Evolutionary conservation across 2,329 filamentous ascomycete genomes (phyloP).

Genomic region (Sphaceloma murrayae): DNA sequence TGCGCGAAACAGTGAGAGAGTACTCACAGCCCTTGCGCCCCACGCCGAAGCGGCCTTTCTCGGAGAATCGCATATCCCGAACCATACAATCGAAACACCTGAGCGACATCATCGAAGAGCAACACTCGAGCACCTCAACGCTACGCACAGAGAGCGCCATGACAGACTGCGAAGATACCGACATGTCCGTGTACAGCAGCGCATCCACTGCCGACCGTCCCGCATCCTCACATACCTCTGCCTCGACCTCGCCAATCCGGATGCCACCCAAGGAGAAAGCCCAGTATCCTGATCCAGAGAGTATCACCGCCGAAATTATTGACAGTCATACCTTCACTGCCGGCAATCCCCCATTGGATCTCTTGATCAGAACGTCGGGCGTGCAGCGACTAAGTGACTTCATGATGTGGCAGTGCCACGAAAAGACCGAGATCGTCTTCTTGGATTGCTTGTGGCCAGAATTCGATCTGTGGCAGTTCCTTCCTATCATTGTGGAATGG

Average conservation of each 20-base stretch:
- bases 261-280: conserved; percentile 29
- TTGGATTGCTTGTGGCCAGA: conserved; percentile 90
- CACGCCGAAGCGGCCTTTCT: conserved; percentile 60
- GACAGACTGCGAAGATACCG: conserved; percentile 18
- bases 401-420: conserved; percentile 97
- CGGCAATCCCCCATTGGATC: conserved; percentile 74
- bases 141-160: conserved; percentile 8
- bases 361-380: conserved; percentile 85
- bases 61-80: conserved; percentile 75
- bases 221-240: conserved; percentile 30
- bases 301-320: conserved; percentile 73
- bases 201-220: conserved; percentile 23
- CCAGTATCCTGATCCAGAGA: conserved; percentile 66
- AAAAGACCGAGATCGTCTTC: conserved; percentile 87
- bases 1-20: conserved; percentile 77
- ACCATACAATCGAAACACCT: conserved; percentile 56
- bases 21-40: conserved; percentile 57
- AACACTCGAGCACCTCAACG: conserved; percentile 4
- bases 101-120: conserved; percentile 31
- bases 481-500: conserved; percentile 91
- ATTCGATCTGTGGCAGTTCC: conserved; percentile 85
- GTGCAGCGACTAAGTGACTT: conserved; percentile 92
- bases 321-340: conserved; percentile 82
- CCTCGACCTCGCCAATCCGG: conserved; percentile 32
- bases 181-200: conserved; percentile 18